Evolutionary conservation across 495 filamentous ascomycete genomes (phyloP).

Genomic region (Penicillium lividum): DNA sequence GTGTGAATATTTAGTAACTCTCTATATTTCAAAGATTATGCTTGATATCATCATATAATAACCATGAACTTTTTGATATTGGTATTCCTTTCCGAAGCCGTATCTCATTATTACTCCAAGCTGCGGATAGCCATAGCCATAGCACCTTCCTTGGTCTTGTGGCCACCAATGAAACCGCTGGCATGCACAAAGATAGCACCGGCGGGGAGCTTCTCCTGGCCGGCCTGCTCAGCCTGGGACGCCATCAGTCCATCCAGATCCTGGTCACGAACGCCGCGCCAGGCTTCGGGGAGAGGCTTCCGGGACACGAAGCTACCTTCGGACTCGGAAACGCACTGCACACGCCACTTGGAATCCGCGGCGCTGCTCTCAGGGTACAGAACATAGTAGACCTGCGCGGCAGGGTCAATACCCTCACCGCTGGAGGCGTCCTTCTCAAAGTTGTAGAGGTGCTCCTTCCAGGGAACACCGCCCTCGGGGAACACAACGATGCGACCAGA

Average conservation of each 20-base stretch:
- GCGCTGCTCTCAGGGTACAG: conserved; percentile 80
- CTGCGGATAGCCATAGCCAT: conserved; percentile 82
- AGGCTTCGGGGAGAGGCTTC: conserved; percentile 84
- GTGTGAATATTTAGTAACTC: too few species aligned
- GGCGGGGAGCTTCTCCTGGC: conserved; percentile 41
- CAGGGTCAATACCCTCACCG: conserved; percentile 30
- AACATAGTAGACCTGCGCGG: conserved; percentile 71
- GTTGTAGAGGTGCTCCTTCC: conserved; percentile 93
- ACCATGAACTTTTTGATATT: conserved; percentile 22
- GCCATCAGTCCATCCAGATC: conserved; percentile 74
- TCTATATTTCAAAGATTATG: not conserved
- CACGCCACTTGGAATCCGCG: conserved; percentile 79
- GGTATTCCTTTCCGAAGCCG: conserved; percentile 3
- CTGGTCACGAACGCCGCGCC: conserved; percentile 87
- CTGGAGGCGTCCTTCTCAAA: conserved; percentile 66
- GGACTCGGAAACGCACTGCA: conserved; percentile 80
- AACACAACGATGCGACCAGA: conserved; percentile 81
- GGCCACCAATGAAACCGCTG: conserved; percentile 93
- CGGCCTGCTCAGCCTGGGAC: conserved; percentile 50
- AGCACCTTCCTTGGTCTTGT: conserved; percentile 87
- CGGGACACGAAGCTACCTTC: conserved; percentile 86
- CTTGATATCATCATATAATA: not conserved
- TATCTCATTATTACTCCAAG: conserved; percentile 47
- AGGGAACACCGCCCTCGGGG: conserved; percentile 72
- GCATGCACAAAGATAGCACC: conserved; percentile 94